Percentiles rank a stretch among this genome's conserved stretches.
phyloP scores from a whole-genome alignment of 192 early-diverging fungal genomes.

The Coemansia sp. region DNA sequence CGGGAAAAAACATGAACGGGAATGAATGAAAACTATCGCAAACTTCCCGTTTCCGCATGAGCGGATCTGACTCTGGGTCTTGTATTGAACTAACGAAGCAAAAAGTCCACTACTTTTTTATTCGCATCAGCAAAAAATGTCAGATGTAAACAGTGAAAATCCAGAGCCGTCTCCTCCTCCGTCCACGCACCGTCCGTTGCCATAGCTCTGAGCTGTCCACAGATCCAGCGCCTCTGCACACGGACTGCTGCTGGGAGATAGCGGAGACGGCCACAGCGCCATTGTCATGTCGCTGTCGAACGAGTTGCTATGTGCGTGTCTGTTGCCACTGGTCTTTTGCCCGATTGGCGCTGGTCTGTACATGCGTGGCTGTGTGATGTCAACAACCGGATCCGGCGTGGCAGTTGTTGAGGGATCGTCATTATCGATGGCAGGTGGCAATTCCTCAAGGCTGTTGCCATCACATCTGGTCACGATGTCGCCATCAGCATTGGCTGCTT shows the following conservation, averaged over 20 bases:
- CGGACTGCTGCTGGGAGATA: background rate
- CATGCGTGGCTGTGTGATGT: conserved; percentile 12
- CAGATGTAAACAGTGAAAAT: conserved; percentile 20
- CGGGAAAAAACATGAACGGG: too few relatives aligned
- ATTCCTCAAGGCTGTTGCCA: background rate
- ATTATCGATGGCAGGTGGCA: background rate
- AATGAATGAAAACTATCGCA: too few relatives aligned
- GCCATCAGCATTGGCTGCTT: background rate
- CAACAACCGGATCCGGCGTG: conserved; percentile 20
- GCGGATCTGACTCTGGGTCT: too few relatives aligned
- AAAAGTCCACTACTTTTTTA: too few relatives aligned
- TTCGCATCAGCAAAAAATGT: conserved; percentile 8
- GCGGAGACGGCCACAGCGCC: conserved; percentile 3
- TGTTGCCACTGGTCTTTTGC: background rate
- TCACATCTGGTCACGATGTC: background rate
- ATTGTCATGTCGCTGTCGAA: conserved; percentile 1
- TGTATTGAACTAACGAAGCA: background rate
- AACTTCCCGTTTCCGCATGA: too few relatives aligned
- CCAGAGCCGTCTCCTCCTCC: background rate
- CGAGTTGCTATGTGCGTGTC: background rate
- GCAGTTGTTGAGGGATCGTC: background rate
- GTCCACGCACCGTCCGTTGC: background rate
- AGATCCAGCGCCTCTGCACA: background rate
- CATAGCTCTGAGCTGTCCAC: background rate
- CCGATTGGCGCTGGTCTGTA: conserved; percentile 32